These are phyloP conservation scores for Penicillium sp. DNA, from an alignment of 2,329 filamentous ascomycete species.

Conservation along the genomic window DNA sequence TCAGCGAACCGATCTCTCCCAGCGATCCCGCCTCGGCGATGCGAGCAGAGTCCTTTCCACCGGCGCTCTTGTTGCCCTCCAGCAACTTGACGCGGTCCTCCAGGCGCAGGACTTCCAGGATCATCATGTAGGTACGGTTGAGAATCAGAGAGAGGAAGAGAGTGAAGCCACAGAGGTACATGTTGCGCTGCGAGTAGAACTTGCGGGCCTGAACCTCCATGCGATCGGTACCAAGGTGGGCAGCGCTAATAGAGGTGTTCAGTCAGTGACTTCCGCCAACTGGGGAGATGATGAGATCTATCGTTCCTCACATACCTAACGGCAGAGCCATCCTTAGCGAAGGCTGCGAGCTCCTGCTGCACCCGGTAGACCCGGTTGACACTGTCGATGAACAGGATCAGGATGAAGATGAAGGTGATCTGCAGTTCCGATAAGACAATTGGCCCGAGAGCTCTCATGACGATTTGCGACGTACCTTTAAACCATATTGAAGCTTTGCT, in stretches of 20 bases:
- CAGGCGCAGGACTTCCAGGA: constrained; percentile 81
- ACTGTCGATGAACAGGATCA: constrained; percentile 96
- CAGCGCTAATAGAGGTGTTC: constrained; percentile 45
- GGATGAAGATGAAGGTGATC: constrained; percentile 98
- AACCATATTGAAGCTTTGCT: constrained; percentile 91
- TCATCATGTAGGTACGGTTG: constrained; percentile 98
- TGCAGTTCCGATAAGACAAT: constrained; percentile 23
- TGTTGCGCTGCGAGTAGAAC: constrained; percentile 99
- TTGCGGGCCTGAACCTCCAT: constrained; percentile 99
- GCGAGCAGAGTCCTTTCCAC: constrained; percentile 64
- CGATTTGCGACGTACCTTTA: constrained; percentile 58
- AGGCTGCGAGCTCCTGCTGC: constrained; percentile 74
- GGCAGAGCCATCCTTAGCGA: constrained; percentile 55
- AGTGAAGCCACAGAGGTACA: constrained; percentile 99
- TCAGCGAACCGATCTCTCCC: constrained; percentile 70
- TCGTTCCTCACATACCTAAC: constrained; percentile 44
- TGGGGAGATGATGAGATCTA: no score
- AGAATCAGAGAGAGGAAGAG: constrained; percentile 95
- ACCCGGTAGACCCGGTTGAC: constrained; percentile 95
- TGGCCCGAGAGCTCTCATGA: no score
- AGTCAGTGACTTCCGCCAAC: constrained; percentile 3
- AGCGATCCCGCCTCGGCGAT: constrained; percentile 65
- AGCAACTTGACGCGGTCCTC: constrained; percentile 85
- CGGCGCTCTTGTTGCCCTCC: constrained; percentile 59
- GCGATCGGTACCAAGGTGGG: constrained; percentile 82